phyloP scores from a whole-genome alignment of 225 moss, liverwort and hornwort genomes.

The Anthoceros angustus region DNA sequence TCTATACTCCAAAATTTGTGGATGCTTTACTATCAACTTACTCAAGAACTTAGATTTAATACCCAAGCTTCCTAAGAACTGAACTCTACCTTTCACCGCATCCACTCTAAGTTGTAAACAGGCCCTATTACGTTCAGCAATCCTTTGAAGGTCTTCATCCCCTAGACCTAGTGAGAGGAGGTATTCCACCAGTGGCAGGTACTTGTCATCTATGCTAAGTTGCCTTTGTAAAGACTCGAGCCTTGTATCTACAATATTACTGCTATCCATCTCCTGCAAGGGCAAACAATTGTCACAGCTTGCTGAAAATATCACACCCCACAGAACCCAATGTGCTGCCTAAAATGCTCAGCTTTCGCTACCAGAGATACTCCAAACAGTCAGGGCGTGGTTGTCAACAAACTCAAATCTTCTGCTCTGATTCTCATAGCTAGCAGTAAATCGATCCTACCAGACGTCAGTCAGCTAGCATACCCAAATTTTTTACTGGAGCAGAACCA shows the following conservation, averaged over 20 bases:
- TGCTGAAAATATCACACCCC: background rate
- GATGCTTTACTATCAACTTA: slow-evolving; percentile 54
- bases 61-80: slow-evolving; percentile 39
- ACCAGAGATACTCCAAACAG: too few species aligned
- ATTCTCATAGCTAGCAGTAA: too few species aligned
- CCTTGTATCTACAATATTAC: slow-evolving; percentile 18
- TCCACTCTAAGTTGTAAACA: slow-evolving; percentile 44
- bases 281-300: background rate
- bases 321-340: background rate
- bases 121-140: slow-evolving; percentile 44
- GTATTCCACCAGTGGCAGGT: slow-evolving; percentile 34
- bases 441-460: background rate
- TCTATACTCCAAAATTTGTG: slow-evolving; percentile 50
- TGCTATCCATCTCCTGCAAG: slow-evolving; percentile 13
- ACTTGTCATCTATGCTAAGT: slow-evolving; percentile 38
- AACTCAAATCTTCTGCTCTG: too few species aligned
- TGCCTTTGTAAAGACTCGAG: slow-evolving; percentile 18
- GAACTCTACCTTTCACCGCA: slow-evolving; percentile 40
- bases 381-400: too few species aligned
- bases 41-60: slow-evolving; percentile 33
- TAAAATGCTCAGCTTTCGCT: background rate
- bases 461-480: background rate
- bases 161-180: slow-evolving; percentile 33
- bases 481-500: background rate
- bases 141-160: slow-evolving; percentile 33